Conservation (phyloP, 257 asterid genomes). For the Verbena officinalis region DNA sequence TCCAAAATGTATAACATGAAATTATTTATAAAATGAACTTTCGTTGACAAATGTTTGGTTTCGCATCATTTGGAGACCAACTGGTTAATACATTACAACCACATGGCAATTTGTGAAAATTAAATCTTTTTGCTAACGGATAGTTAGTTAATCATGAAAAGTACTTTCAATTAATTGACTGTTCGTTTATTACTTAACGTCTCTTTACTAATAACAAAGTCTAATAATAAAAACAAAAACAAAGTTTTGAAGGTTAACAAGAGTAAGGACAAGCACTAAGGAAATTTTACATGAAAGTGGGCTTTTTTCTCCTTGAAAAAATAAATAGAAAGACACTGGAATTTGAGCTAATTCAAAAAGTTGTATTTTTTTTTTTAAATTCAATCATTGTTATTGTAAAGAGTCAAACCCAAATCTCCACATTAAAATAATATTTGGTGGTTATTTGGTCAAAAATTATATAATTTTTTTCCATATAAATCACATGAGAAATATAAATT, state of each 20-base stretch:
- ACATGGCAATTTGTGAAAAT: background rate
- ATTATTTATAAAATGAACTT: no score
- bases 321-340: background rate
- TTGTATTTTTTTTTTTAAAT: no score
- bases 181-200: background rate
- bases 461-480: no score
- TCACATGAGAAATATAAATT: no score
- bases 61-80: background rate
- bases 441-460: no score
- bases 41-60: background rate
- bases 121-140: conserved; percentile 21
- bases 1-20: no score
- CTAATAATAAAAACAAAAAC: no score
- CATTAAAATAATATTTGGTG: no score
- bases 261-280: no score
- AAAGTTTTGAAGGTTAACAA: no score
- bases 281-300: conserved; percentile 20
- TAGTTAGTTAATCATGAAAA: conserved; percentile 29
- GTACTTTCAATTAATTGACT: background rate
- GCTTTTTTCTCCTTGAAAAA: background rate
- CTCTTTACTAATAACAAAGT: background rate
- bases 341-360: background rate
- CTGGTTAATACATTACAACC: background rate
- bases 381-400: no score
- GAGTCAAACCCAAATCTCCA: no score